Conservation (phyloP, 768 basidiomycete species). For the Chiua virens region DNA sequence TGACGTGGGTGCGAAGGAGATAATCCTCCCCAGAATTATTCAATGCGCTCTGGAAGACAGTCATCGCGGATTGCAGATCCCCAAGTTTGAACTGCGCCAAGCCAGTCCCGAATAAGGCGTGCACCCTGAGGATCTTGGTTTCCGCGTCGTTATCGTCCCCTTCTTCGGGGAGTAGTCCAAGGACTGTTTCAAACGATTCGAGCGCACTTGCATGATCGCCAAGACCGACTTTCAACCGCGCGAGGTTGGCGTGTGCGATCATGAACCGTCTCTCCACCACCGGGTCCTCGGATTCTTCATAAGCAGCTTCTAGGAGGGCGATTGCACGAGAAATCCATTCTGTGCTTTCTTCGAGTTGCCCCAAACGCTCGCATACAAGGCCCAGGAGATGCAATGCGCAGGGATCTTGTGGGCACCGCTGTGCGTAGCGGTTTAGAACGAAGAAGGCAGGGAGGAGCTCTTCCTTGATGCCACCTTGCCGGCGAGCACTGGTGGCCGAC, state of each 20-base stretch:
- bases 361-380: constrained; percentile 82
- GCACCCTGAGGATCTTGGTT: constrained; percentile 49
- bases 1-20: constrained; percentile 61
- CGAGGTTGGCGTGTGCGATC: constrained; percentile 80
- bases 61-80: constrained; percentile 61
- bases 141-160: constrained; percentile 33
- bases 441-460: constrained; percentile 77
- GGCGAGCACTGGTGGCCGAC: constrained; percentile 18
- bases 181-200: constrained; percentile 68
- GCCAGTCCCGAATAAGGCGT: constrained; percentile 70
- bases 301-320: constrained; percentile 74
- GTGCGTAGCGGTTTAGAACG: constrained; percentile 73
- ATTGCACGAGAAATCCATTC: constrained; percentile 62
- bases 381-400: constrained; percentile 81
- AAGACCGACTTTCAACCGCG: constrained; percentile 66
- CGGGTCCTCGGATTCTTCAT: constrained; percentile 85
- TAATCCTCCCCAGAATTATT: constrained; percentile 50
- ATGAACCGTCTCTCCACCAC: constrained; percentile 75
- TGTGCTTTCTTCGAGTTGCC: constrained; percentile 61
- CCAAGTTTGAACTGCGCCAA: constrained; percentile 68
- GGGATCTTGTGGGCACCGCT: constrained; percentile 64
- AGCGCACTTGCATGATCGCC: constrained; percentile 59
- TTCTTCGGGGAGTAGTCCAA: constrained; percentile 65
- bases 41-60: constrained; percentile 65
- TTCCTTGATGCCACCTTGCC: constrained; percentile 33